Conservation (phyloP, 2,329 filamentous ascomycete genomes). For the Apiospora aurea region DNA sequence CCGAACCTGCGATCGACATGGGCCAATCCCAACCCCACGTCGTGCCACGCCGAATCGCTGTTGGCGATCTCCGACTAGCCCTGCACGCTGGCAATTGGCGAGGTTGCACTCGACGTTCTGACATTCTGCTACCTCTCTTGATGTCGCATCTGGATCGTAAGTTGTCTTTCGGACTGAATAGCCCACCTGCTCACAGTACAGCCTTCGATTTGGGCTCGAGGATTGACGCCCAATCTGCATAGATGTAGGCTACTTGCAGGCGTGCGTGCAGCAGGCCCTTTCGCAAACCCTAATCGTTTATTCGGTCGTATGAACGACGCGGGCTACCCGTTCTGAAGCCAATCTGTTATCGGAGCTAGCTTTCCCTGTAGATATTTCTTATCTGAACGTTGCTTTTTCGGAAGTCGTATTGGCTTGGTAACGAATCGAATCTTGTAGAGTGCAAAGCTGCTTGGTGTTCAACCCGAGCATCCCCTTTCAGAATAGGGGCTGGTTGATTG, state of each 20-base stretch:
- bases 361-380: slow-evolving; percentile 4
- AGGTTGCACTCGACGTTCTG: slow-evolving; percentile 3
- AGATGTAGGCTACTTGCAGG: background rate
- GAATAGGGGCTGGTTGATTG: background rate
- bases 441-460: background rate
- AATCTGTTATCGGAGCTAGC: background rate
- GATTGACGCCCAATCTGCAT: slow-evolving; percentile 12
- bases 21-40: slow-evolving; percentile 19
- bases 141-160: background rate
- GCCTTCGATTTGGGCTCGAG: background rate
- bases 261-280: background rate
- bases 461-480: background rate
- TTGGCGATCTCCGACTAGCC: slow-evolving; percentile 18
- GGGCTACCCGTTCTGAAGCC: background rate
- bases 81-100: background rate
- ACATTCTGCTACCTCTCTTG: background rate
- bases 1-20: background rate
- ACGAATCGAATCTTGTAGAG: background rate
- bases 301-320: background rate
- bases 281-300: background rate
- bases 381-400: background rate
- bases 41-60: slow-evolving; percentile 18
- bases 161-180: slow-evolving; percentile 1
- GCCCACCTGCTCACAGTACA: background rate
- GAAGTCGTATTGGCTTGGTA: background rate